Evolutionary conservation across 129 eudicot genomes (phyloP), one percentile per base, ranked within the genome.

Genomic region (Arctium lappa): DNA sequence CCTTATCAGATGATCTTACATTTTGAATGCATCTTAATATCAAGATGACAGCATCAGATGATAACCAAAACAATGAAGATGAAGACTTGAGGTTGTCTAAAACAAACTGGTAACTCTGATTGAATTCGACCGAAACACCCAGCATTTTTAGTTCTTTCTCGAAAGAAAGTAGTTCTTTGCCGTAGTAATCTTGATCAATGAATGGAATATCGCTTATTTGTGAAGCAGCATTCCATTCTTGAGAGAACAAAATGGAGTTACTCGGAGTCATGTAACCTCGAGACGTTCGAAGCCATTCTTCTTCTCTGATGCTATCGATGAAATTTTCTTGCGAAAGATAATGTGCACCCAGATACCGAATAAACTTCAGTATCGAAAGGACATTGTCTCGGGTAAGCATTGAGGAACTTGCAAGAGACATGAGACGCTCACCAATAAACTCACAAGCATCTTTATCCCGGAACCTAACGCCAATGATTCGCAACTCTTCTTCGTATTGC

Each of bases 151-250:
- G 82, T 50, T 91, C 91, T 38, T 80, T 53, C 76, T 75, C 79
- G 73, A 63, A 91, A 72, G 18, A 42, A 8, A 79, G 37, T 34
- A 89, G 3, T 2, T 86, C 88, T 9, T 8, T 5, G 5, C 91
- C 95, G 74, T 87, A 91, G 50, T 91, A 89, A 7, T 32, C 79
- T 60, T 76, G 56, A 87, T 91, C 92, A 40, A 91, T 70, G 72
- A 89, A 89, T 8, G 90, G 92, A 72, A 91, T 85, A 37, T 86
- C 32, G 36, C 91, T 89, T 40, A 91, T 18, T 66, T 86, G 81
- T 10, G 87, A 81, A 22, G 92, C 91, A 81, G 88, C 87, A 40
- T 38, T 68, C 95, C 95, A 89, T 70, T 79, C 76, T 16, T 38
- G 5, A 10, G 75, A 30, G 29, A 31, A 89, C 76, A 89, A 70